Conservation (phyloP, 179 eudicot species). For the Kewa caespitosa region DNA sequence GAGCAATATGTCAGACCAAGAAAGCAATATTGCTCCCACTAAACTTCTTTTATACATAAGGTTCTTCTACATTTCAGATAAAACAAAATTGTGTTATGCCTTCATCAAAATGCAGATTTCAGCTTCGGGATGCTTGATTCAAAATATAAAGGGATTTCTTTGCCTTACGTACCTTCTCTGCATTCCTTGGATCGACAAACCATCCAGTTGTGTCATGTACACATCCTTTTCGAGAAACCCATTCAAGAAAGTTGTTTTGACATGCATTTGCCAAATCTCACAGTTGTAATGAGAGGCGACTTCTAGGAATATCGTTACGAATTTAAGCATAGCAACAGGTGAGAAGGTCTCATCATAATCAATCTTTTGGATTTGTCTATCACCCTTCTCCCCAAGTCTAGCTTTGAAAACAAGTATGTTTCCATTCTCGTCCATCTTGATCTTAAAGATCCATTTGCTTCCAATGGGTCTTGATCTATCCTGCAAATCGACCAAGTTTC, state of each 20-base stretch:
- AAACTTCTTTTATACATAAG: too few species aligned
- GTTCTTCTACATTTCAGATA: not conserved
- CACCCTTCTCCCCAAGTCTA: too few species aligned
- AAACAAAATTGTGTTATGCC: not conserved
- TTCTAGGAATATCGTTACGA: not conserved
- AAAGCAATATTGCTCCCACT: not conserved
- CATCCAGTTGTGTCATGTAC: conserved; percentile 7
- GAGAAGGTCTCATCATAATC: not conserved
- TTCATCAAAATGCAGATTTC: not conserved
- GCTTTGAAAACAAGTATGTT: too few species aligned
- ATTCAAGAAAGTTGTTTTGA: not conserved
- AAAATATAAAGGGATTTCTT: not conserved
- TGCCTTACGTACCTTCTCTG: not conserved
- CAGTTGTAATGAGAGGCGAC: not conserved
- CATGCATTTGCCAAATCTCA: too few species aligned
- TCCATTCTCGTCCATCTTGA: too few species aligned
- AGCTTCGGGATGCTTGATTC: not conserved
- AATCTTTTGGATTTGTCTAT: not conserved
- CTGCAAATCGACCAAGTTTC: too few species aligned
- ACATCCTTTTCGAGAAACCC: conserved; percentile 1
- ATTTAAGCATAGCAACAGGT: not conserved
- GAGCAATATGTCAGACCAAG: not conserved
- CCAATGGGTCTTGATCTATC: too few species aligned
- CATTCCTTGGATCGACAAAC: not conserved
- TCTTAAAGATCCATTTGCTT: too few species aligned